Evolutionary conservation across 305 asterid genomes (phyloP), one percentile per base, ranked within the genome.

Genomic region (Stenogyne calaminthoides): DNA sequence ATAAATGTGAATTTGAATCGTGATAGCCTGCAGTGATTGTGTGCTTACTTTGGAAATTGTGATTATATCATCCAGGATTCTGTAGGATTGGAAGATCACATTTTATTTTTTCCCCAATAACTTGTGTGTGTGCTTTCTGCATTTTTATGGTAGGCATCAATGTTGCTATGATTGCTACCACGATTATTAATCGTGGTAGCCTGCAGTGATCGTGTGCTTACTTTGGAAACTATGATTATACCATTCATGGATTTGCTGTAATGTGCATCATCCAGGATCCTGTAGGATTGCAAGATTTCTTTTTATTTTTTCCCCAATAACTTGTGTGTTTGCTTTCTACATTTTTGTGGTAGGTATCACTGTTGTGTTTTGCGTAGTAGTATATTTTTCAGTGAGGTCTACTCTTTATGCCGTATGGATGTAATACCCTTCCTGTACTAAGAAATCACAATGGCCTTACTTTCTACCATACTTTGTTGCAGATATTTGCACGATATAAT

Each of bases 401-500:
- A 54, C 9, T 65, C 37, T 18, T 2, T 5, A 22, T 39, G 15
- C 37, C 39, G 2, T 32, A 7, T 34, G 32, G 55, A 34, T 18
- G 36, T 72, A 27, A 27, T n/a, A 25, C 42, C 55, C 52, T 62
- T 49, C 67, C 16, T 49, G 64, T 25, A 39, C 18, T 7, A 55
- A 9, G 37, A 57, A 10, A 67, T 34, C 64, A 47, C 47, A 2
- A 12, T 18, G 9, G 36, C 29, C 65, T 76, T 47, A 61, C 57
- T 49, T 62, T 42, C 39, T 11, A 34, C 62, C 5, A 5, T 66
- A 49, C 57, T 64, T 51, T 64, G 62, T 75, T 81, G 92, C 98
- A 94, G 99, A 75, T 94, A 94, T 75, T 72, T 88, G 78, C 99
- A 94, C 63, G 98, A 94, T 73, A 82, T 94, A 72, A 94, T 94